Evolutionary conservation across 345 rosid genomes (phyloP), one percentile per base, ranked within the genome.

Genomic region (Populus nigra): DNA sequence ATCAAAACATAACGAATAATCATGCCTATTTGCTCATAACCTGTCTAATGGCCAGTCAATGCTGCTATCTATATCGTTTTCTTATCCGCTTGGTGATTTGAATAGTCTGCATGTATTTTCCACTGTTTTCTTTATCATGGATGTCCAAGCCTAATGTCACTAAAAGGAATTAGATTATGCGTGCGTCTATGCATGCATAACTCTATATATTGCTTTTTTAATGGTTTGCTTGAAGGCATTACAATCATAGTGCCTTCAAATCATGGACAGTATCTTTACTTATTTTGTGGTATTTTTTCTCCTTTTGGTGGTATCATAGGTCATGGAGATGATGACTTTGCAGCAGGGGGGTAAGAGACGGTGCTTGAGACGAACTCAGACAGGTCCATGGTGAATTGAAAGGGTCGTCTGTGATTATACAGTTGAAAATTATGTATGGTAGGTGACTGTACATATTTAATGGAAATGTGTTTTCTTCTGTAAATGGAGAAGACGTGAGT

Each of bases 371-470:
- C 84, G 97, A 85, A 90, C 98, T 27, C 90, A 90, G 82, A 91
- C 98, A 1, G 92, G 95, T 80, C 98, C 95, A 15, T 96, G 97
- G 99, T 96, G 87, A 90, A 77, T 73, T 63, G 38, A 69, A 74
- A 70, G 65, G 53, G 68, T 18, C 39, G 78, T 68, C 69, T 72
- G 68, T 72, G 79, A 76, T 78, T 81, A 71, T 68, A 78, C 55
- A 73, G 81, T 43, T 73, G 82, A 47, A 71, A 80, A 73, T 66
- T 33, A 69, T 79, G 72, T 61, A 65, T 74, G 83, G 83, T 70
- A 72, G 80, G 78, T 67, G 53, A 76, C 72, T 85, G 91, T 85
- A 85, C 87, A 88, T 87, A 88, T 78, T 65, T 67, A 71, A 76
- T 71, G 71, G 39, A 47, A 82, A 23, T 18, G n/a, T 57, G 41